phyloP scores from a whole-genome alignment of 2,329 filamentous ascomycete genomes.

The Zymoseptoria ardabiliae region DNA sequence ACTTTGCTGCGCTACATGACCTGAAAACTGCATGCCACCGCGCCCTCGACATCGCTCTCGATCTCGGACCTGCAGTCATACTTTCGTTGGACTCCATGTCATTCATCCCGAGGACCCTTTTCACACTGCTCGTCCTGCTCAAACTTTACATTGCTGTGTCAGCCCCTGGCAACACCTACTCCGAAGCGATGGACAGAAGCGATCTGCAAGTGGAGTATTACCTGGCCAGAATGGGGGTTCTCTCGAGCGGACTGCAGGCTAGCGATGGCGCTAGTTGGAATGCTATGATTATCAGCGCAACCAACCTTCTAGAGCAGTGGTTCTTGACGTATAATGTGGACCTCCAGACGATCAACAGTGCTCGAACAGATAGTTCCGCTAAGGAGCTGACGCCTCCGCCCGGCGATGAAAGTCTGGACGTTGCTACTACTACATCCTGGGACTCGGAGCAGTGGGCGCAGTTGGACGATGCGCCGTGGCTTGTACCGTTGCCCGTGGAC shows the following conservation, averaged over 20 bases:
- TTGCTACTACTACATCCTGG: background rate
- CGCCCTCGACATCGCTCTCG: slow-evolving; percentile 7
- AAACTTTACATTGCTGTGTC: slow-evolving; percentile 16
- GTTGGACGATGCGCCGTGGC: background rate
- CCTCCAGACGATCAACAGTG: background rate
- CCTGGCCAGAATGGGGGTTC: background rate
- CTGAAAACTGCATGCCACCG: slow-evolving; percentile 13
- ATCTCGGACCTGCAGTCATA: background rate
- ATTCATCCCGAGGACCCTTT: slow-evolving; percentile 12
- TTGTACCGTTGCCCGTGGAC: background rate
- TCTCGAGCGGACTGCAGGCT: background rate
- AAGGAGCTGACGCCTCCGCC: background rate
- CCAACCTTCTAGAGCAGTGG: background rate
- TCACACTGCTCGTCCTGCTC: slow-evolving; percentile 8
- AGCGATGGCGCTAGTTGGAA: background rate
- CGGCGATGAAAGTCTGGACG: background rate
- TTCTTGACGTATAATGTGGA: background rate
- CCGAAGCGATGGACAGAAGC: slow-evolving; percentile 13
- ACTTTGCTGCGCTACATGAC: slow-evolving; percentile 9
- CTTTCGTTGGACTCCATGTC: slow-evolving; percentile 5
- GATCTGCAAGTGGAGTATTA: slow-evolving; percentile 13
- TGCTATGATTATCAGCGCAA: background rate
- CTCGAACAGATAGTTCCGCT: background rate
- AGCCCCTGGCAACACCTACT: slow-evolving; percentile 13
- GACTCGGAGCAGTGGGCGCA: background rate